phyloP scores from a whole-genome alignment of 2,329 filamentous ascomycete species.

The Fusarium sublunatum region DNA sequence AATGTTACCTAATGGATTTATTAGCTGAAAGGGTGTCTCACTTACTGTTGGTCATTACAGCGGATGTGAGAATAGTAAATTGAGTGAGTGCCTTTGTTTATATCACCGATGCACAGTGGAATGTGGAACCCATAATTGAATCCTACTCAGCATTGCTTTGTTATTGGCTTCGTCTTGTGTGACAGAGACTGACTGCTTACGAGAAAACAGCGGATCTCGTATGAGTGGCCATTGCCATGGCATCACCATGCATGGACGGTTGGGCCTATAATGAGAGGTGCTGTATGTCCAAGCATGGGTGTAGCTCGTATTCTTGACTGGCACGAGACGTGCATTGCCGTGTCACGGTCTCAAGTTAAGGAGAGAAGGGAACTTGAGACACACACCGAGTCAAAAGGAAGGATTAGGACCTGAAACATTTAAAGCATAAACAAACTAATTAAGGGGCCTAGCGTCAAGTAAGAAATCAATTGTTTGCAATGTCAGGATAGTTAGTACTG shows the following conservation, averaged over 20 bases:
- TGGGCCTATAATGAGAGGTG: neutral
- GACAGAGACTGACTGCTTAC: neutral
- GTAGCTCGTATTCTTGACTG: neutral
- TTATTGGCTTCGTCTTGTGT: neutral
- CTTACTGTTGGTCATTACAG: neutral
- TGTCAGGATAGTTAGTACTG: neutral
- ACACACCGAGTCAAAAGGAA: neutral
- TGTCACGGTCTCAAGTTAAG: no score
- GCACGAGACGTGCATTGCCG: neutral
- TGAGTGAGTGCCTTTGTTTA: neutral
- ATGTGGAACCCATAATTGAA: neutral
- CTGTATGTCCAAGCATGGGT: neutral
- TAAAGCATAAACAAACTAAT: neutral
- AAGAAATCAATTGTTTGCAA: neutral
- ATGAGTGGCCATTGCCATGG: neutral
- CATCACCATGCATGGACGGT: neutral
- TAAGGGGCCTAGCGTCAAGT: neutral
- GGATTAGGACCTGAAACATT: neutral
- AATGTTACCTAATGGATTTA: neutral
- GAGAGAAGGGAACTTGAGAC: neutral
- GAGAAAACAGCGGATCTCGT: neutral
- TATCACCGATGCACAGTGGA: neutral
- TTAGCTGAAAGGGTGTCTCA: neutral
- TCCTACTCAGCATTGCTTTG: neutral
- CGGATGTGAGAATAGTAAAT: neutral